Evolutionary conservation across 1,284 basidiomycete species (phyloP).

Genomic region (Sporisorium exsertum): DNA sequence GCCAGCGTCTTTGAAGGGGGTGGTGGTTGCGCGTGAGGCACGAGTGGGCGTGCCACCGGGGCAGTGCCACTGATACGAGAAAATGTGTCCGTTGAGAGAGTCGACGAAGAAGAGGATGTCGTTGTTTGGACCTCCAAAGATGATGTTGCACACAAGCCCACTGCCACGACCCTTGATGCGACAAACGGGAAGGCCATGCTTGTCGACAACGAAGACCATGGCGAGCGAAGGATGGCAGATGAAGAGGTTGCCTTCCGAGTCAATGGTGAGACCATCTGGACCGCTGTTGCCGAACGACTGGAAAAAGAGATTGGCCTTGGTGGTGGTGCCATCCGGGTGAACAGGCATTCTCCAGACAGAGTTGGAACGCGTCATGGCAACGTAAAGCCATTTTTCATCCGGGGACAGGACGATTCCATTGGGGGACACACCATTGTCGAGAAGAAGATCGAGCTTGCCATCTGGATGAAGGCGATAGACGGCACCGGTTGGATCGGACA

Average conservation of each 20-base stretch:
- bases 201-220: constrained; percentile 10
- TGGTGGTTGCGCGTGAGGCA: constrained; percentile 1
- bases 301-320: constrained; percentile 13
- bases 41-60: constrained; percentile 6
- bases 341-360: constrained; percentile 10
- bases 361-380: constrained; percentile 10
- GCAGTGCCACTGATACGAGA: constrained; percentile 11
- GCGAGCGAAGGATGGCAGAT: constrained; percentile 15
- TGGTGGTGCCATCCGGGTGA: constrained; percentile 11
- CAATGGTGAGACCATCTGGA: constrained; percentile 8
- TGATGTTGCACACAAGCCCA: constrained; percentile 2
- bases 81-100: constrained; percentile 8
- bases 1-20: constrained; percentile 4
- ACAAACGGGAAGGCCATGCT: constrained; percentile 7
- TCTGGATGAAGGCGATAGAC: constrained; percentile 6
- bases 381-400: constrained; percentile 11
- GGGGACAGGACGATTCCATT: constrained; percentile 10
- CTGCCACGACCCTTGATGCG: constrained; percentile 11
- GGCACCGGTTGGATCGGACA: constrained; percentile 8
- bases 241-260: constrained; percentile 8
- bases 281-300: constrained; percentile 16
- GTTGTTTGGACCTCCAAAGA: constrained; percentile 8
- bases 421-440: constrained; percentile 6
- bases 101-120: constrained; percentile 6
- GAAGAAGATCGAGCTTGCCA: constrained; percentile 4